Percentiles rank a stretch among this genome's conserved stretches.
Conservation (phyloP, 257 asterid genomes). For the Solanum gandarillasii region DNA sequence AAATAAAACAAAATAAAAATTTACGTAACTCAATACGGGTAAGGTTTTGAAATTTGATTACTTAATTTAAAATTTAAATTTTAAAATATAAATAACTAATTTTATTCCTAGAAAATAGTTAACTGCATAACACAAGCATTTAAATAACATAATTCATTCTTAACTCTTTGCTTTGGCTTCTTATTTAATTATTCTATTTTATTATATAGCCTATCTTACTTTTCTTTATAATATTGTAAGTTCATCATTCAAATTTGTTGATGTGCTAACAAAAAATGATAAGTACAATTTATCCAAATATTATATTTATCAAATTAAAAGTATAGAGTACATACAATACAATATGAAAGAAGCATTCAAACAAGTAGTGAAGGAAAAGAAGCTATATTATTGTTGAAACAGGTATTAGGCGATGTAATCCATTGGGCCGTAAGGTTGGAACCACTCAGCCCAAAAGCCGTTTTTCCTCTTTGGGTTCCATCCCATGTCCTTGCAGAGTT, state of each 20-base stretch:
- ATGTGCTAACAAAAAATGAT: too few species aligned
- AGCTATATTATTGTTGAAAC: not conserved
- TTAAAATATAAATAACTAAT: too few species aligned
- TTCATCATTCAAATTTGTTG: not conserved
- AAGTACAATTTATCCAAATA: too few species aligned
- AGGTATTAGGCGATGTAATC: conserved; percentile 12
- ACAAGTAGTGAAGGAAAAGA: not conserved
- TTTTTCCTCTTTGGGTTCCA: conserved; percentile 31
- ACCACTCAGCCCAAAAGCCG: conserved; percentile 25
- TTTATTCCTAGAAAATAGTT: too few species aligned
- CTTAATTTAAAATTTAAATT: too few species aligned
- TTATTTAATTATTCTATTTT: too few species aligned
- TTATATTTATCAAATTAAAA: not conserved
- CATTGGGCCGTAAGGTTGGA: conserved; percentile 37
- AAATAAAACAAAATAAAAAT: too few species aligned
- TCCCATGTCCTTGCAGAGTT: conserved; percentile 47
- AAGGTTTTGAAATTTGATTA: too few species aligned
- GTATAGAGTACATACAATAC: not conserved
- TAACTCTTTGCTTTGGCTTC: not conserved
- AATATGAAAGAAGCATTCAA: not conserved
- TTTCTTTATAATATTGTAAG: too few species aligned
- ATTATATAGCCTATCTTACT: not conserved
- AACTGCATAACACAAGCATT: too few species aligned
- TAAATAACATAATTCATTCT: too few species aligned
- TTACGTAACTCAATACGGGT: too few species aligned